Evolutionary conservation across 2,329 filamentous ascomycete genomes (phyloP).

Genomic region (Neonectria sp.): DNA sequence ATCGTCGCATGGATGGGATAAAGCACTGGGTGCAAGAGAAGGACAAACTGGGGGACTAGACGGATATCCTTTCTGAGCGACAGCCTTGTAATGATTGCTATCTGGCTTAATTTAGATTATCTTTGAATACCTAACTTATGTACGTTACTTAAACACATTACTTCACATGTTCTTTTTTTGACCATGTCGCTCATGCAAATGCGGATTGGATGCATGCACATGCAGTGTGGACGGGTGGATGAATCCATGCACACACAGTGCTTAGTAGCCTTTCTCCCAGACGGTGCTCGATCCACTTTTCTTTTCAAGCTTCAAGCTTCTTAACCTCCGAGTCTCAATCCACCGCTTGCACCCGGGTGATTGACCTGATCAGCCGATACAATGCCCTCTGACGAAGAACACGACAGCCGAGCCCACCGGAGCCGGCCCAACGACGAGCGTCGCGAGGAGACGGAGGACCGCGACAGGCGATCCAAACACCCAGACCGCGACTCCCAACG

Average conservation of each 20-base stretch:
- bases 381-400: conserved; percentile 50
- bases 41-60: conserved; percentile 20
- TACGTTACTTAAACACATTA: conserved; percentile 25
- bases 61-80: conserved; percentile 12
- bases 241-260: conserved; percentile 18
- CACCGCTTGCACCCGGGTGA: not conserved
- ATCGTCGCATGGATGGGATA: conserved; percentile 16
- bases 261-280: not conserved
- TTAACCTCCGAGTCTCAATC: conserved; percentile 10
- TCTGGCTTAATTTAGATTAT: conserved; percentile 25
- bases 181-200: conserved; percentile 19
- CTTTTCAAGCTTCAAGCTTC: conserved; percentile 9
- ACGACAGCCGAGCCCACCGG: conserved; percentile 30
- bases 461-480: conserved; percentile 42
- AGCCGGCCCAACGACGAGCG: conserved; percentile 39
- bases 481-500: conserved; percentile 43
- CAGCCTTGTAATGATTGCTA: conserved; percentile 17
- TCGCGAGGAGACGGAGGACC: conserved; percentile 34
- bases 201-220: conserved; percentile 7
- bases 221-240: conserved; percentile 10
- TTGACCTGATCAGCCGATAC: not conserved
- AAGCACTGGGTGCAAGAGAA: conserved; percentile 7
- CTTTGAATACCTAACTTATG: not conserved
- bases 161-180: conserved; percentile 9
- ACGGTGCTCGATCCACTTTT: conserved; percentile 23